These are phyloP conservation scores for Ceratocystis lukuohia DNA, from an alignment of 2,329 filamentous ascomycete genomes.

Conservation along the genomic window DNA sequence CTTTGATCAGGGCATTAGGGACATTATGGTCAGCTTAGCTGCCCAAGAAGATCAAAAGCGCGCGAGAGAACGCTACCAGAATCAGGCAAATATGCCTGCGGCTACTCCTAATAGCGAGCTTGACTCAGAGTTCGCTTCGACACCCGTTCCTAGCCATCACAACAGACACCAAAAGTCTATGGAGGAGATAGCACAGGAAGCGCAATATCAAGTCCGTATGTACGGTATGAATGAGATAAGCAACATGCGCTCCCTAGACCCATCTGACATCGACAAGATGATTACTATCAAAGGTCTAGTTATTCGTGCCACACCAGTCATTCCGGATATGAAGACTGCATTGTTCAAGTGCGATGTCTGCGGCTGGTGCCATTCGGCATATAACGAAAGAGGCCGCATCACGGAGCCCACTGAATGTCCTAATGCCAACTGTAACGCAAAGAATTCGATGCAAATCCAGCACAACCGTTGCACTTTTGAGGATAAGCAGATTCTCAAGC, in stretches of 20 bases:
- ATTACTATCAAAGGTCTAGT: slow-evolving; percentile 92
- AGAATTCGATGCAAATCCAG: slow-evolving; percentile 95
- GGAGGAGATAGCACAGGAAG: slow-evolving; percentile 68
- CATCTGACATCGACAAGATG: slow-evolving; percentile 92
- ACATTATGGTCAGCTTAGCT: slow-evolving; percentile 82
- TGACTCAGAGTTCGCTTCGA: slow-evolving; percentile 30
- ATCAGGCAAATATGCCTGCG: slow-evolving; percentile 40
- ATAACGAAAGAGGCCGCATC: slow-evolving; percentile 91
- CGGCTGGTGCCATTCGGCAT: slow-evolving; percentile 78
- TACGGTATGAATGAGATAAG: slow-evolving; percentile 77
- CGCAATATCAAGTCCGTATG: slow-evolving; percentile 72
- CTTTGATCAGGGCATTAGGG: slow-evolving; percentile 90
- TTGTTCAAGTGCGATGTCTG: slow-evolving; percentile 95
- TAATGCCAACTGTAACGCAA: slow-evolving; percentile 62
- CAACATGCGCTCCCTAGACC: slow-evolving; percentile 89
- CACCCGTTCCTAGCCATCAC: slow-evolving; percentile 25
- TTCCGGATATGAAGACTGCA: slow-evolving; percentile 97
- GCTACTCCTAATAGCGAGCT: slow-evolving; percentile 31
- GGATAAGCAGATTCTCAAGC: slow-evolving; percentile 97
- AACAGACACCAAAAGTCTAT: slow-evolving; percentile 43
- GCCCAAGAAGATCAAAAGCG: slow-evolving; percentile 57
- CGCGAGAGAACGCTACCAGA: slow-evolving; percentile 27
- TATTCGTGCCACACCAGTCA: slow-evolving; percentile 88
- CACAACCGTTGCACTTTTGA: slow-evolving; percentile 92
- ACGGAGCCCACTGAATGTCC: slow-evolving; percentile 86